Evolutionary conservation across 2,329 filamentous ascomycete species (phyloP), one percentile per base, ranked within the genome.

Genomic region (Aspergillus neoniger): DNA sequence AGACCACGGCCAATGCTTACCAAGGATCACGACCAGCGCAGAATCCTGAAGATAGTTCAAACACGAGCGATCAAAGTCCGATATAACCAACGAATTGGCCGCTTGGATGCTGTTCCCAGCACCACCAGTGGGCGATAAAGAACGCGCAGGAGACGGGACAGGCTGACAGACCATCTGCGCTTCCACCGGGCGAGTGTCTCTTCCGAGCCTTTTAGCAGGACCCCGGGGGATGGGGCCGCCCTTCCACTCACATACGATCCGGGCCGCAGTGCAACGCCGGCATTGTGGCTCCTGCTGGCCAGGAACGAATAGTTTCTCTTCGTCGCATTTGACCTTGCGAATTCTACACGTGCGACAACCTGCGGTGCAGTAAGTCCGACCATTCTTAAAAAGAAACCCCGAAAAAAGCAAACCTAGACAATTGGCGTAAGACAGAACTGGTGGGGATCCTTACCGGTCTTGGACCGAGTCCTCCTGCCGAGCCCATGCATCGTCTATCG

Each of bases 321-420:
- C 70, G 44, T 70, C 72, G 53, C 70, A 74, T 65, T 72, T 73
- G 23, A 71, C 64, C 62, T 72, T 72, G 52, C 69, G 66, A 17
- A 68, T 69, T 28, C 69, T 60, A 64, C 72, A 74, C 28, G 71
- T 72, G 53, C 67, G 65, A 56, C 69, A 74, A 7, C 70, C 70
- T 69, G 38, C 5, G 38, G 47, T 39, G 25, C 49, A 52, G 43
- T 38, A 30, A 32, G 36, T 48, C 51, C 15, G 52, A 38, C 41
- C 8, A 21, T 52, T 36, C 17, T 19, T 17, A 28, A 14, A 8
- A 14, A 21, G 4, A 21, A 10, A 28, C 25, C 8, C 7, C 28
- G 10, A 30, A 30, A 30, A 30, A 30, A 30, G 28, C 28, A 30
- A 30, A 30, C 10, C 28, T 30, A 30, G 28, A 30, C 9, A 30